Conservation (phyloP, 257 asterid genomes). For the Solanum paucissectum region DNA sequence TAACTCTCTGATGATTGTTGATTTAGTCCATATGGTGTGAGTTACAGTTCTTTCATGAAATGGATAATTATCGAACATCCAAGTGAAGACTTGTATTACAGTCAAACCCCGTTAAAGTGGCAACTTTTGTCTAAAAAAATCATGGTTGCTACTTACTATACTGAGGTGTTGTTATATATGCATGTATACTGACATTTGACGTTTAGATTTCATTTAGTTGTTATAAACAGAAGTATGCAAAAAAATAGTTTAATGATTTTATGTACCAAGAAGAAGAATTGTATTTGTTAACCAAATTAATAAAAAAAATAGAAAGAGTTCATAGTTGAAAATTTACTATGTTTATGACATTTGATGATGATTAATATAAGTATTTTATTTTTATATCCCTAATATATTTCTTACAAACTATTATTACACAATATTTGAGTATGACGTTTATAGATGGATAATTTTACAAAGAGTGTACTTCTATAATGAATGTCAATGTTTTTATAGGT, state of each 20-base stretch:
- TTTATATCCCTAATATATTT: no score
- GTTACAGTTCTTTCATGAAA: not conserved
- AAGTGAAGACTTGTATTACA: not conserved
- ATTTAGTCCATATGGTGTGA: not conserved
- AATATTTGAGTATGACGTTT: not conserved
- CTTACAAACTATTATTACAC: not conserved
- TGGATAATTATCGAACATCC: not conserved
- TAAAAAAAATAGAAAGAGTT: no score
- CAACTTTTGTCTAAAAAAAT: not conserved
- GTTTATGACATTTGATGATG: not conserved
- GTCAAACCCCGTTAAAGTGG: not conserved
- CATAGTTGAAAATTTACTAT: not conserved
- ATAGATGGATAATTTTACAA: not conserved
- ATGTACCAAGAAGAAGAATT: not conserved
- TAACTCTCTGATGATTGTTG: not conserved
- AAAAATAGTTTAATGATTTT: not conserved
- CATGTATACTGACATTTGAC: not conserved
- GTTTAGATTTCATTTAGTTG: not conserved
- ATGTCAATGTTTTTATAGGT: not conserved
- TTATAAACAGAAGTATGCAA: not conserved
- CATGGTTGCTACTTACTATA: not conserved
- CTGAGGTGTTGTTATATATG: not conserved
- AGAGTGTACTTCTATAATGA: not conserved
- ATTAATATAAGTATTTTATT: no score
- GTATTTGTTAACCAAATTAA: not conserved